Percentiles rank a stretch among this genome's conserved stretches.
Conservation (phyloP, 2,329 filamentous ascomycete genomes). For the Colletotrichum nymphaeae region DNA sequence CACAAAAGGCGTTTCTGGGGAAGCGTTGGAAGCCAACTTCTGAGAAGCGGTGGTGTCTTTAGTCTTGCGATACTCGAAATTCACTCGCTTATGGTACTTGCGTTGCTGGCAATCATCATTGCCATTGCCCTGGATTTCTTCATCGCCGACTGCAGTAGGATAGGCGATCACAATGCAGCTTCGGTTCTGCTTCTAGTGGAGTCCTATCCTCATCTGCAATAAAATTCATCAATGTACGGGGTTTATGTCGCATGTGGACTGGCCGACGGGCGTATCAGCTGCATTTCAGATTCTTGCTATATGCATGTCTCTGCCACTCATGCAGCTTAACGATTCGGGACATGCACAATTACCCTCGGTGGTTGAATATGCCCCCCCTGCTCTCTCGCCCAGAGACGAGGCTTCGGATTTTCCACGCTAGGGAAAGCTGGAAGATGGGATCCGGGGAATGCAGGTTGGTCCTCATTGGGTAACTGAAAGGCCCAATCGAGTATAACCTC, state of each 20-base stretch:
- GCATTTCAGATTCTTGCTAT: background rate
- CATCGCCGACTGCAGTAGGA: background rate
- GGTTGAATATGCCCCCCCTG: background rate
- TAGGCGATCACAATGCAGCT: background rate
- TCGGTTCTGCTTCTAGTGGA: background rate
- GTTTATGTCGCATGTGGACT: constrained; percentile 21
- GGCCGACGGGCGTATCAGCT: constrained; percentile 17
- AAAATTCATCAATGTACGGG: background rate
- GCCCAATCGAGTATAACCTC: background rate
- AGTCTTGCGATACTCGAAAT: background rate
- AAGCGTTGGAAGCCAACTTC: background rate
- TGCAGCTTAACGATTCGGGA: constrained; percentile 27
- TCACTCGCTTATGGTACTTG: background rate
- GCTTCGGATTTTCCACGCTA: constrained; percentile 15
- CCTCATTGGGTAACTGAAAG: background rate
- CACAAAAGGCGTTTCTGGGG: background rate
- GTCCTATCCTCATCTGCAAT: background rate
- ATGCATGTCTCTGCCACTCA: constrained; percentile 28
- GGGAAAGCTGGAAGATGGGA: constrained; percentile 30
- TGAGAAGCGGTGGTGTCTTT: background rate
- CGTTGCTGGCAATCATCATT: background rate
- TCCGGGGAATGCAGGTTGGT: constrained; percentile 30
- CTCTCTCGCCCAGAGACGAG: background rate
- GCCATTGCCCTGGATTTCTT: background rate
- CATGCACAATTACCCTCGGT: constrained; percentile 3